Evolutionary conservation across 1,284 basidiomycete genomes (phyloP).

Genomic region (Stereum hirsutum): DNA sequence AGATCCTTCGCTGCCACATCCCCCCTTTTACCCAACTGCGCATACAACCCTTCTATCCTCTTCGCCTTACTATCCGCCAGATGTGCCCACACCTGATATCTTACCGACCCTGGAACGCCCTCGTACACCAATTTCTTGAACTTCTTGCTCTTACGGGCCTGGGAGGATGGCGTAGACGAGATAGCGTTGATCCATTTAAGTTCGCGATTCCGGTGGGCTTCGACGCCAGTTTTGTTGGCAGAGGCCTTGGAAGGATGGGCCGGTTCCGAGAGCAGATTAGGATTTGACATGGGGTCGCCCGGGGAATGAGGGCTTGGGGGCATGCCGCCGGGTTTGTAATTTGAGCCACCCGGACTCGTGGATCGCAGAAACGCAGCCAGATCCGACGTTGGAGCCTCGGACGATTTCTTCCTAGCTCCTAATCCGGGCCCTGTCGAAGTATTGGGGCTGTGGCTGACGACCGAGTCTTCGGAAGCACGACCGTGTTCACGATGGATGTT

Average conservation of each 20-base stretch:
- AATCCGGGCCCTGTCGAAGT: slow-evolving; percentile 14
- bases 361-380: slow-evolving; percentile 24
- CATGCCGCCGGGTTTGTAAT: slow-evolving; percentile 19
- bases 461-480: slow-evolving; percentile 48
- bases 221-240: slow-evolving; percentile 17
- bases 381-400: slow-evolving; percentile 9
- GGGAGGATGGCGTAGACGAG: slow-evolving; percentile 48
- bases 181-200: slow-evolving; percentile 70
- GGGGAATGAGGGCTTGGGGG: slow-evolving; percentile 10
- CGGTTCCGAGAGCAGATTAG: no score
- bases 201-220: slow-evolving; percentile 70
- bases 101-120: slow-evolving; percentile 76
- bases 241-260: slow-evolving; percentile 1
- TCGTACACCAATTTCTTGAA: slow-evolving; percentile 74
- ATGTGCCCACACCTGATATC: slow-evolving; percentile 82
- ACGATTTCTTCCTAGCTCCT: background rate
- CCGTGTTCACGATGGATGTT: slow-evolving; percentile 33
- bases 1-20: slow-evolving; percentile 40
- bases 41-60: slow-evolving; percentile 62
- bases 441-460: slow-evolving; percentile 21
- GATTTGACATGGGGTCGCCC: no score
- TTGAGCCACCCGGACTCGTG: slow-evolving; percentile 42
- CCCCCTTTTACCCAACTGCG: slow-evolving; percentile 51
- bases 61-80: slow-evolving; percentile 69
- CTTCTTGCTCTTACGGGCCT: slow-evolving; percentile 77